Conservation (phyloP, 2,329 filamentous ascomycete species). For the Aotearoamyces nothofagi region DNA sequence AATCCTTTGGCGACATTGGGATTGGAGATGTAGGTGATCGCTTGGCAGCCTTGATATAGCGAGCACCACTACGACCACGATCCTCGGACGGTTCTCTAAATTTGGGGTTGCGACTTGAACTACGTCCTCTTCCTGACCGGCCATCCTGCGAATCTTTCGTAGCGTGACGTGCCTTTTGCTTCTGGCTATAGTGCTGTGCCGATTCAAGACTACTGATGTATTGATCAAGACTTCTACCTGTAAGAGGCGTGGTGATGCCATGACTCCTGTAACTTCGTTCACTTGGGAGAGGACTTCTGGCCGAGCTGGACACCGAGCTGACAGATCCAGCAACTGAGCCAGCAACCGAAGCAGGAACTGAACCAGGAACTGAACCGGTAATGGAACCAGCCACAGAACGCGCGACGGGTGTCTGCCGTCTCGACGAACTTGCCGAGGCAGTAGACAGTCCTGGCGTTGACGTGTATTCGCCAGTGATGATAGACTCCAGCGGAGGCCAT, state of each 20-base stretch:
- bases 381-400: too few species aligned
- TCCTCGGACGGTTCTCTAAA: slow-evolving; percentile 51
- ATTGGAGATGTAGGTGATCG: slow-evolving; percentile 83
- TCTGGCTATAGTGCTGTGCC: slow-evolving; percentile 46
- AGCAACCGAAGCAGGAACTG: too few species aligned
- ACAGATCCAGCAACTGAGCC: slow-evolving; percentile 41
- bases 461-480: slow-evolving; percentile 32
- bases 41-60: slow-evolving; percentile 63
- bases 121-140: slow-evolving; percentile 24
- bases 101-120: slow-evolving; percentile 30
- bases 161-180: slow-evolving; percentile 28
- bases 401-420: slow-evolving; percentile 18
- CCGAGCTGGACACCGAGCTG: slow-evolving; percentile 35
- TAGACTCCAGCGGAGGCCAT: slow-evolving; percentile 33
- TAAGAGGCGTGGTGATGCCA: slow-evolving; percentile 35
- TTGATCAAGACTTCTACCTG: slow-evolving; percentile 57
- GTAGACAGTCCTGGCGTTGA: slow-evolving; percentile 41
- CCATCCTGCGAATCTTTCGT: slow-evolving; percentile 34
- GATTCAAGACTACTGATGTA: slow-evolving; percentile 80
- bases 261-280: slow-evolving; percentile 32
- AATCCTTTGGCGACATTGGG: slow-evolving; percentile 85
- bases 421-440: slow-evolving; percentile 34
- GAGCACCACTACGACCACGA: slow-evolving; percentile 48
- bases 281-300: slow-evolving; percentile 18
- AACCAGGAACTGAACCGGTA: too few species aligned